A percentile compares a stretch with the other conserved stretches of the same genome.
Evolutionary conservation across 495 filamentous ascomycete species (phyloP).

Genomic region (Rostrohypoxylon terebratum): DNA sequence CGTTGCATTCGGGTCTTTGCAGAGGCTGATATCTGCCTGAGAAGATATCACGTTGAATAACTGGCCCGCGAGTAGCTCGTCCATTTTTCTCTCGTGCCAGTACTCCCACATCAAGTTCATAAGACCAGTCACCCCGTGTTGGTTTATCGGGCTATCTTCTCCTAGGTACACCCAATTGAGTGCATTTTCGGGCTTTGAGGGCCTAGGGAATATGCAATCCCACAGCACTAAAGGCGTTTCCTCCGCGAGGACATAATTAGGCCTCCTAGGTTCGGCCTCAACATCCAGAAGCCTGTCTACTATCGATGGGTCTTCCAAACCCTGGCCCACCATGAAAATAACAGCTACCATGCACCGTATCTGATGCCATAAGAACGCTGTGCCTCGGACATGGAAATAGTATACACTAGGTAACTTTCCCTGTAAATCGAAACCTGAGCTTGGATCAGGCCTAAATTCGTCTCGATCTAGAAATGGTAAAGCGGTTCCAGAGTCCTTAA

Average conservation of each 20-base stretch:
- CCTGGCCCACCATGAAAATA: constrained; percentile 91
- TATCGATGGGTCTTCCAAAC: constrained; percentile 79
- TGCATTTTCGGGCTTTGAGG: constrained; percentile 62
- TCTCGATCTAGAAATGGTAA: constrained; percentile 54
- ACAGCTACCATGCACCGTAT: constrained; percentile 91
- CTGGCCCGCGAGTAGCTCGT: constrained; percentile 79
- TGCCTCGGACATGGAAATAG: constrained; percentile 85
- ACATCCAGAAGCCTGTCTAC: constrained; percentile 79
- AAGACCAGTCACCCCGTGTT: constrained; percentile 73
- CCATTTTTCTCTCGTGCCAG: constrained; percentile 88
- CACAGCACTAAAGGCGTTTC: constrained; percentile 91
- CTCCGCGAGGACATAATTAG: constrained; percentile 88
- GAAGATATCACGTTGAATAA: constrained; percentile 72
- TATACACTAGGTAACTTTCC: constrained; percentile 73
- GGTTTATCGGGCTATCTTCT: constrained; percentile 63
- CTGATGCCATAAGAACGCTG: constrained; percentile 98
- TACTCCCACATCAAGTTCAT: constrained; percentile 79
- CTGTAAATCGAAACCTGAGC: constrained; percentile 6
- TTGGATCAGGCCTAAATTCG: constrained; percentile 41
- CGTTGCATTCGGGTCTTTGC: constrained; percentile 27
- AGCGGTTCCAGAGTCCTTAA: constrained; percentile 62
- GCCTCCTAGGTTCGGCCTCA: constrained; percentile 73
- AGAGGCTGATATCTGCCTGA: constrained; percentile 58
- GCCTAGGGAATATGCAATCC: constrained; percentile 87
- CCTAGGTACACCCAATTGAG: constrained; percentile 82